Conservation (phyloP, 345 rosid species). For the Heritiera littoralis region DNA sequence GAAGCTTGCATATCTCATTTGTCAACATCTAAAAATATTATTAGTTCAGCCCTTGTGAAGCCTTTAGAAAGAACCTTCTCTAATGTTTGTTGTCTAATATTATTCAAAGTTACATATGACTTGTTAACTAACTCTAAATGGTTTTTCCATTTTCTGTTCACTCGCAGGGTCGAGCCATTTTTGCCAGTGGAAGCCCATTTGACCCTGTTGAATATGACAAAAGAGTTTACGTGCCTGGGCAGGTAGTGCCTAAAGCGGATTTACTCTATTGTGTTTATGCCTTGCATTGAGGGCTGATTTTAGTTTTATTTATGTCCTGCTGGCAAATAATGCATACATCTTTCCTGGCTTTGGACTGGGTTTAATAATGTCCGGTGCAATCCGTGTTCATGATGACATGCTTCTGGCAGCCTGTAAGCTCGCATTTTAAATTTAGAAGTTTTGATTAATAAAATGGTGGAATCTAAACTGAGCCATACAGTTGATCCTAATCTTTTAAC, state of each 20-base stretch:
- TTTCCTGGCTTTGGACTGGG: slow-evolving; percentile 98
- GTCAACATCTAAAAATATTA: neutral
- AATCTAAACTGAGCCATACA: neutral
- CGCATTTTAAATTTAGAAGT: neutral
- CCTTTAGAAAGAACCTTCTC: neutral
- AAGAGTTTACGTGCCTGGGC: slow-evolving; percentile 71
- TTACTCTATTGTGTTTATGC: neutral
- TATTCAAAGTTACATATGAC: neutral
- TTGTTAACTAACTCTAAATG: neutral
- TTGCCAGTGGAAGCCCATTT: slow-evolving; percentile 96
- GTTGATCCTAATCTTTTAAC: neutral
- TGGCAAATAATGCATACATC: slow-evolving; percentile 96
- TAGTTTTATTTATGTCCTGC: slow-evolving; percentile 21
- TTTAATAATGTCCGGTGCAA: slow-evolving; percentile 88
- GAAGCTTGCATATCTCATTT: neutral
- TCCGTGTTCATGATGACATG: slow-evolving; percentile 95
- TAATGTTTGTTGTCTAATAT: neutral
- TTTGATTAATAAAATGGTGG: neutral
- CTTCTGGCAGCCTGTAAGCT: slow-evolving; percentile 85
- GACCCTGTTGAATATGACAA: slow-evolving; percentile 71
- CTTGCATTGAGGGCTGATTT: slow-evolving; percentile 20
- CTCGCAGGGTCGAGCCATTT: slow-evolving; percentile 83
- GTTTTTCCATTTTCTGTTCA: neutral
- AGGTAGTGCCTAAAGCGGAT: slow-evolving; percentile 42
- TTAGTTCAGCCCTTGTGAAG: slow-evolving; percentile 6